These are phyloP conservation scores for Prunus fruticosa DNA, from an alignment of 306 rosid genomes.

Conservation along the genomic window DNA sequence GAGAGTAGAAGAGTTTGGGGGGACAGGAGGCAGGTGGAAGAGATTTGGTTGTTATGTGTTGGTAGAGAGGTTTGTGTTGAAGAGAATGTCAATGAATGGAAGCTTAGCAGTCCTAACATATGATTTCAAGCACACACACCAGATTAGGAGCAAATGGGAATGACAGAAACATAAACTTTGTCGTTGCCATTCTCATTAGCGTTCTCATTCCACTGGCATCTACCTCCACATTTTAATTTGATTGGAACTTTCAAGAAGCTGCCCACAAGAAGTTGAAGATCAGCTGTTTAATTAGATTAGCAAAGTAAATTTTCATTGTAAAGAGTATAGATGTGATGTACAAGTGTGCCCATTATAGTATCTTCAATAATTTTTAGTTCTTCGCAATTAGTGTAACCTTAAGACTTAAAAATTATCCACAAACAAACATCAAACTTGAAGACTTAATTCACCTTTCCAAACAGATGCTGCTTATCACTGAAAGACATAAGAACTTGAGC, in stretches of 20 bases:
- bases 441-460: not conserved
- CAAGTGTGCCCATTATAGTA: too few species aligned
- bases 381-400: not conserved
- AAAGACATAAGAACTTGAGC: too few species aligned
- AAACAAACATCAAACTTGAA: too few species aligned
- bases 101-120: slow-evolving; percentile 25
- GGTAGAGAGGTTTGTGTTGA: slow-evolving; percentile 51
- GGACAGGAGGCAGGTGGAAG: slow-evolving; percentile 31
- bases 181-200: too few species aligned
- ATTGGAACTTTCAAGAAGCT: not conserved
- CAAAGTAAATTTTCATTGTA: not conserved
- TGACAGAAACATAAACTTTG: not conserved
- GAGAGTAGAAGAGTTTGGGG: slow-evolving; percentile 49
- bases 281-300: not conserved
- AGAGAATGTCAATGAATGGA: slow-evolving; percentile 31
- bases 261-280: not conserved
- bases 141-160: slow-evolving; percentile 45
- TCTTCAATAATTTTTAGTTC: not conserved
- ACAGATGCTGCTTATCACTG: not conserved
- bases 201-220: too few species aligned
- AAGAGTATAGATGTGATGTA: too few species aligned
- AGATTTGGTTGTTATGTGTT: slow-evolving; percentile 40
- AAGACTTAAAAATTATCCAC: too few species aligned
- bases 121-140: slow-evolving; percentile 50
- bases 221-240: not conserved